Percentiles rank a stretch among this genome's conserved stretches.
Conservation (phyloP, 768 basidiomycete genomes). For the Rickenella mellea region DNA sequence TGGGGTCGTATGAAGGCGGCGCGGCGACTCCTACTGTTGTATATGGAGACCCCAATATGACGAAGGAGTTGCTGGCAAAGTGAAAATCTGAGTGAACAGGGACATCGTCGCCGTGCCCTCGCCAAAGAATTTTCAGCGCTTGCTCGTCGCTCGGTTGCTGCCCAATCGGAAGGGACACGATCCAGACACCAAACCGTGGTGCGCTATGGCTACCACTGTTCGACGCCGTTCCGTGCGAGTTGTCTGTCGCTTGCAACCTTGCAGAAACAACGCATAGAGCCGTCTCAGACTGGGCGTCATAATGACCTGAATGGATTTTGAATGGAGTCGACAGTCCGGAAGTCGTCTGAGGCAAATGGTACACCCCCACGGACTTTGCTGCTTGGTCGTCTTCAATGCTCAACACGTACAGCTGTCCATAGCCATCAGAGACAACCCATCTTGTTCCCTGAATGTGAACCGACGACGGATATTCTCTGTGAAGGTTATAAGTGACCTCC, state of each 20-base stretch:
- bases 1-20: constrained; percentile 40
- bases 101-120: constrained; percentile 58
- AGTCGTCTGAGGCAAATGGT: constrained; percentile 27
- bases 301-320: constrained; percentile 19
- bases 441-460: constrained; percentile 40
- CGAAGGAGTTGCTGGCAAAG: constrained; percentile 31
- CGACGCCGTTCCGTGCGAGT: neutral
- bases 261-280: neutral
- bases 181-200: neutral
- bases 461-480: constrained; percentile 70
- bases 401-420: constrained; percentile 57
- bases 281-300: neutral
- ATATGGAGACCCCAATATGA: constrained; percentile 54
- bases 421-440: constrained; percentile 59
- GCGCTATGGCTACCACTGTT: too few species aligned
- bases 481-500: constrained; percentile 24
- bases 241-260: neutral
- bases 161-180: constrained; percentile 24
- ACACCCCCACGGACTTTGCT: constrained; percentile 42
- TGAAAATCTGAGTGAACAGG: constrained; percentile 50
- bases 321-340: constrained; percentile 25
- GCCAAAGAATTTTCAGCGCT: constrained; percentile 55
- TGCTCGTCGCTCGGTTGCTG: constrained; percentile 20
- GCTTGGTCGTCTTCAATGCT: constrained; percentile 27
- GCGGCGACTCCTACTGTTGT: constrained; percentile 25